Conservation (phyloP, 257 asterid genomes). For the Solanum paucissectum region DNA sequence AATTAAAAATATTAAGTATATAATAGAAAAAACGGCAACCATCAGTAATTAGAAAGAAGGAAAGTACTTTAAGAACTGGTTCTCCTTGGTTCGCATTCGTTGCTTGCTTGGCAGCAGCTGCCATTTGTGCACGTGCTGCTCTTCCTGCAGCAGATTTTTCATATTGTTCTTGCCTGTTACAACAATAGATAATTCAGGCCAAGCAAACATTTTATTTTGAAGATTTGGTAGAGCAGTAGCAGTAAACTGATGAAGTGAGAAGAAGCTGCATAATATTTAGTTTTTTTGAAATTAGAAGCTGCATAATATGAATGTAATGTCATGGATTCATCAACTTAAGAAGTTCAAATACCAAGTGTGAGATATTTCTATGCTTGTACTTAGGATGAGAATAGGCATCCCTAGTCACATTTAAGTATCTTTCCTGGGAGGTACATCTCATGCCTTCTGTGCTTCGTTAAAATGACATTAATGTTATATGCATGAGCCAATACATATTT, state of each 20-base stretch:
- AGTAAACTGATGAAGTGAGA: neutral
- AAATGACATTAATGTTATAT: neutral
- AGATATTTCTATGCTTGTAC: neutral
- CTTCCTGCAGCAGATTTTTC: neutral
- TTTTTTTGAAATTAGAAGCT: neutral
- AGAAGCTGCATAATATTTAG: neutral
- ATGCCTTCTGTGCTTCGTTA: neutral
- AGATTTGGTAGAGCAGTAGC: neutral
- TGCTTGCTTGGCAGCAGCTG: neutral
- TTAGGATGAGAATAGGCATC: neutral
- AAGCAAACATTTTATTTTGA: neutral
- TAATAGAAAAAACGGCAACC: neutral
- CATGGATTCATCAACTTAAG: neutral
- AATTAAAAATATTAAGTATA: neutral
- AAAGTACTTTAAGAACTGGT: neutral
- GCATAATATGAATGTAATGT: neutral
- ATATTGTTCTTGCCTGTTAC: neutral
- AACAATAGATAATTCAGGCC: neutral
- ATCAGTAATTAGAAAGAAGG: neutral
- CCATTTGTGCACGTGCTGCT: conserved; percentile 1
- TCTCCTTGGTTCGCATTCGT: neutral
- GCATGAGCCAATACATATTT: neutral
- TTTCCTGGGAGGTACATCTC: neutral
- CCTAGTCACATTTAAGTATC: neutral
- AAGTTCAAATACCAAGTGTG: neutral